Evolutionary conservation across 495 filamentous ascomycete species (phyloP), one percentile per base, ranked within the genome.

Genomic region (Penicillium lividum): DNA sequence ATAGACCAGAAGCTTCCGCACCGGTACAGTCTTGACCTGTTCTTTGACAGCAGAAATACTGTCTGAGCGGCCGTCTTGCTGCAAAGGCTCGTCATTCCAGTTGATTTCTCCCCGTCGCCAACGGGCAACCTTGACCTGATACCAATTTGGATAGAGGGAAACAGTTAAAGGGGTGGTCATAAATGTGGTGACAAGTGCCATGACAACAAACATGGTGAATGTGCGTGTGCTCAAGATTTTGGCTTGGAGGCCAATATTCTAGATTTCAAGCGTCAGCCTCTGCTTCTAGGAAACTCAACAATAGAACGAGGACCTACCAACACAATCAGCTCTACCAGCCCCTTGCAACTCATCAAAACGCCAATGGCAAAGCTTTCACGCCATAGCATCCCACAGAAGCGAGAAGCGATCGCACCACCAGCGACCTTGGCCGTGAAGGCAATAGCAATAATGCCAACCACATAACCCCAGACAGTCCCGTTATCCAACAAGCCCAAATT

Each of bases 191-290:
- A 97, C 83, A 8, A 98, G 77, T 33, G 94, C 93, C 86, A 98
- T 97, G 60, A 97, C 90, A n/a, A 98, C 94, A 54, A 98, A 98
- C 56, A 98, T 97, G 33, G 93, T 98, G 69, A 98, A 98, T 0
- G 94, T 97, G 29, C 86, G 83, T 28, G 82, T 81, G 50, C 89
- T 93, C 30, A 98, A 75, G 60, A 98, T 97, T 51, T 87, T 86
- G 22, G 94, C 94, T 82, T 96, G 89, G 15, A 94, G 81, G 27
- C 94, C 94, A 65, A 98, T 96, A 64, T 98, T 98, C 90, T 95
- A 55, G 49, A 49, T 13, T 31, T 27, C 11, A 25, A 27, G n/a
- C 30, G 8, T 46, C 18, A 54, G 8, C 13, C n/a, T 47, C 16
- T 7, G 3, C n/a, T 6, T 7, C 45, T 22, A 9, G n/a, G 7